A percentile compares a stretch with the other conserved stretches of the same genome.
These are phyloP conservation scores for Hypomontagnella monticulosa DNA, from an alignment of 495 filamentous ascomycete species.

Conservation along the genomic window DNA sequence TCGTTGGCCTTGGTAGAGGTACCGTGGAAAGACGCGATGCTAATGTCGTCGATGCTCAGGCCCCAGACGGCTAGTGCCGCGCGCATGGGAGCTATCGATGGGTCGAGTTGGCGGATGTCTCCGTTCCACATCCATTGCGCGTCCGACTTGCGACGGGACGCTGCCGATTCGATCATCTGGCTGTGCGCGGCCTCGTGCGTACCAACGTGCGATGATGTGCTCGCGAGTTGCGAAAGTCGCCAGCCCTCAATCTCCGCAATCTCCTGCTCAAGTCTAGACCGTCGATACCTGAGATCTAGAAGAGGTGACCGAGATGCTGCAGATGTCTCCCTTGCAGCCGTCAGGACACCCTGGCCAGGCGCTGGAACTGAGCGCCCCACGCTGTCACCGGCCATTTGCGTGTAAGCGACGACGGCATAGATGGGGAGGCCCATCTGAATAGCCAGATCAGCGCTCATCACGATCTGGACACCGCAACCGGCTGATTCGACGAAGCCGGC, in stretches of 20 bases:
- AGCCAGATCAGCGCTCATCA: constrained; percentile 94
- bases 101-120: constrained; percentile 93
- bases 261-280: constrained; percentile 81
- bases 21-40: constrained; percentile 96
- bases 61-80: constrained; percentile 96
- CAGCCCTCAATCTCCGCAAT: constrained; percentile 81
- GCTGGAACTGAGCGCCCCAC: constrained; percentile 96
- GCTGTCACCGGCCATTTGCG: constrained; percentile 95
- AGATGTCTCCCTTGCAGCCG: constrained; percentile 83
- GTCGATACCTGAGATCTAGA: constrained; percentile 93
- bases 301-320: constrained; percentile 82
- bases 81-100: constrained; percentile 89
- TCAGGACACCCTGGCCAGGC: constrained; percentile 93
- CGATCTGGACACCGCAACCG: constrained; percentile 95
- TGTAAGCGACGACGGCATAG: constrained; percentile 89
- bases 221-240: constrained; percentile 53
- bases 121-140: constrained; percentile 89
- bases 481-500: constrained; percentile 99
- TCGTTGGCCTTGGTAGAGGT: constrained; percentile 99
- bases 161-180: constrained; percentile 74
- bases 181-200: too few relatives aligned
- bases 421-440: constrained; percentile 98
- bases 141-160: constrained; percentile 85
- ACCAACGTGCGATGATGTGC: too few relatives aligned
- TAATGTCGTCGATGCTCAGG: constrained; percentile 93